Conservation (phyloP, 2,329 filamentous ascomycete species). For the Microascus cirrosus region DNA sequence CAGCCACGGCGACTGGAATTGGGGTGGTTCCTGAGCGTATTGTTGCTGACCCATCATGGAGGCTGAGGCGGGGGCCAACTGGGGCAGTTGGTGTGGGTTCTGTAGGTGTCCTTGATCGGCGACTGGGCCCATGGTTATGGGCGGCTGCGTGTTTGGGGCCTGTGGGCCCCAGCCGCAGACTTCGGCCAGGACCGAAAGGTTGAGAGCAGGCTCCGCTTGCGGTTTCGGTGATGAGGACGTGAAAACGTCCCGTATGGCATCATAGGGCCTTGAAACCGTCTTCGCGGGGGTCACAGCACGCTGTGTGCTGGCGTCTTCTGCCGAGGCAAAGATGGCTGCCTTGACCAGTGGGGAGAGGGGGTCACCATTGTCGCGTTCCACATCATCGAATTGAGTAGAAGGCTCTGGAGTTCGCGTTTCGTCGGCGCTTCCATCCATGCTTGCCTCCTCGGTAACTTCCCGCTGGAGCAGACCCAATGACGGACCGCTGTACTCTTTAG, state of each 20-base stretch:
- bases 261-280: constrained; percentile 11
- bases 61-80: neutral
- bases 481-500: constrained; percentile 5
- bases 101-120: neutral
- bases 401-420: neutral
- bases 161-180: neutral
- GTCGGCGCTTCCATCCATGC: neutral
- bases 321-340: constrained; percentile 4
- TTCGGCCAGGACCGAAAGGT: constrained; percentile 6
- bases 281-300: constrained; percentile 3
- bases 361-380: neutral
- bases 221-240: constrained; percentile 11
- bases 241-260: constrained; percentile 27
- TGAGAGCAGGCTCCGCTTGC: constrained; percentile 17
- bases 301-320: constrained; percentile 1
- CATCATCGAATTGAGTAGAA: neutral
- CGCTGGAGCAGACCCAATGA: constrained; percentile 5
- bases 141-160: neutral
- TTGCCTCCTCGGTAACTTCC: neutral
- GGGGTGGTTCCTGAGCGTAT: neutral
- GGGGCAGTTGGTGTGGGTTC: neutral
- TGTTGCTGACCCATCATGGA: neutral
- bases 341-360: neutral
- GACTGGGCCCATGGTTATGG: neutral
- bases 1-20: neutral